phyloP scores from a whole-genome alignment of 768 basidiomycete species.

The Russula sp. region DNA sequence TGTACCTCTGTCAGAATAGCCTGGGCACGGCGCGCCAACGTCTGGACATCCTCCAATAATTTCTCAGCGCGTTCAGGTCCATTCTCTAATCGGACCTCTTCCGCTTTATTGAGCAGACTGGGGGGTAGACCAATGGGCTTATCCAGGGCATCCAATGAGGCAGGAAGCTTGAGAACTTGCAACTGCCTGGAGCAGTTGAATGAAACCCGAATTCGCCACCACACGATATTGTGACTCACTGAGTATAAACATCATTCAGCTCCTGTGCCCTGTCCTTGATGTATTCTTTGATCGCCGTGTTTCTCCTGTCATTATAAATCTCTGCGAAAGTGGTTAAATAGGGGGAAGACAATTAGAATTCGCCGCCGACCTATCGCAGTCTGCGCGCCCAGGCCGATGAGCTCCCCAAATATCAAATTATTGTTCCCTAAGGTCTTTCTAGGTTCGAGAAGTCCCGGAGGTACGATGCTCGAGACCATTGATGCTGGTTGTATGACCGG shows the following conservation, averaged over 20 bases:
- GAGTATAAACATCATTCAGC: conserved; percentile 57
- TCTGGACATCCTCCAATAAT: conserved; percentile 68
- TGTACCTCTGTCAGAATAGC: conserved; percentile 71
- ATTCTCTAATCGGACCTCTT: conserved; percentile 76
- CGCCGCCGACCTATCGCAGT: conserved; percentile 74
- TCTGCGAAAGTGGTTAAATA: conserved; percentile 41
- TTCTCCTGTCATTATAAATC: conserved; percentile 83
- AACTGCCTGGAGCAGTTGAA: conserved; percentile 48
- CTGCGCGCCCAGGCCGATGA: conserved; percentile 84
- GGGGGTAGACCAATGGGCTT: conserved; percentile 85
- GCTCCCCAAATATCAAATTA: conserved; percentile 63
- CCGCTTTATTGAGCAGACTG: conserved; percentile 78
- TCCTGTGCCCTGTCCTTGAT: conserved; percentile 59
- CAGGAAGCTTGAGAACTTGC: conserved; percentile 73
- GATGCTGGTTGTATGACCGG: conserved; percentile 58
- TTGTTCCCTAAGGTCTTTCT: conserved; percentile 51
- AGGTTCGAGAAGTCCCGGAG: conserved; percentile 58
- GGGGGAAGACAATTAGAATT: not conserved
- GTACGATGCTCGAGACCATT: conserved; percentile 60
- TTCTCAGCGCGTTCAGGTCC: conserved; percentile 70
- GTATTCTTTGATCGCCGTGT: conserved; percentile 64
- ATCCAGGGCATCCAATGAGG: conserved; percentile 83
- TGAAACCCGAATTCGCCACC: not conserved
- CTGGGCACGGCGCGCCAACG: conserved; percentile 58
- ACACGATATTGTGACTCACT: conserved; percentile 40